Percentiles rank a stretch among this genome's conserved stretches.
phyloP scores from a whole-genome alignment of 139 green algal species.

The Eudorina sp. region DNA sequence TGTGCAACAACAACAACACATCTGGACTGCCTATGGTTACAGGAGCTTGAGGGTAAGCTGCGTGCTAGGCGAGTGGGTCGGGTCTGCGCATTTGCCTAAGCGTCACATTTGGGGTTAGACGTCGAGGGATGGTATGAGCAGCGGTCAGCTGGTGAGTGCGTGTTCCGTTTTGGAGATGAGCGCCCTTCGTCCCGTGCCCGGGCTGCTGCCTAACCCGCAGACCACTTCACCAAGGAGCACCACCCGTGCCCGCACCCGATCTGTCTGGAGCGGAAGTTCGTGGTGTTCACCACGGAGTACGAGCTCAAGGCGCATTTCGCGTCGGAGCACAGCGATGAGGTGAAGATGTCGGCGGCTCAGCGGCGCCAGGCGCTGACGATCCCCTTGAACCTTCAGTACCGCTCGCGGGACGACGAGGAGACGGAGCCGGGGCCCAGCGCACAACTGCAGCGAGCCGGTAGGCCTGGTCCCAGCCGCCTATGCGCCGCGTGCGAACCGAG shows the following conservation, averaged over 20 bases:
- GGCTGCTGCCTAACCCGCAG: conserved; percentile 55
- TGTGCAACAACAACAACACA: too few relatives aligned
- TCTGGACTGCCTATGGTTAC: too few relatives aligned
- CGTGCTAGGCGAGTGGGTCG: too few relatives aligned
- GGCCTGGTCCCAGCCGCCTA: too few relatives aligned
- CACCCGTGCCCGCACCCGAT: conserved; percentile 85
- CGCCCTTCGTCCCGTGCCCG: too few relatives aligned
- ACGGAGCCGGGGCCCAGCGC: conserved; percentile 39
- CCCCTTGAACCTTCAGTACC: conserved; percentile 73
- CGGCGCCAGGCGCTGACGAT: conserved; percentile 77
- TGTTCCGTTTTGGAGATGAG: too few relatives aligned
- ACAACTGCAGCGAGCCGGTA: conserved; percentile 8
- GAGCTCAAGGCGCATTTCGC: conserved; percentile 89
- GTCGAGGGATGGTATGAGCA: too few relatives aligned
- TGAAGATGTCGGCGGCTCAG: conserved; percentile 79
- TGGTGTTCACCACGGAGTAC: conserved; percentile 88
- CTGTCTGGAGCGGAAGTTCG: conserved; percentile 93
- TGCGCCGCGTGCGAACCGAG: too few relatives aligned
- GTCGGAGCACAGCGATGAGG: conserved; percentile 77
- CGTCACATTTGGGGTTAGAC: too few relatives aligned
- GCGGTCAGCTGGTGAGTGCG: too few relatives aligned
- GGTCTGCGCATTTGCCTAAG: too few relatives aligned
- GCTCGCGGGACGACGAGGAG: conserved; percentile 22
- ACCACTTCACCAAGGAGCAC: conserved; percentile 89
- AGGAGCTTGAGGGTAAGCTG: conserved; percentile 80